Evolutionary conservation across 768 basidiomycete species (phyloP).

Genomic region (Amanita phalloides): DNA sequence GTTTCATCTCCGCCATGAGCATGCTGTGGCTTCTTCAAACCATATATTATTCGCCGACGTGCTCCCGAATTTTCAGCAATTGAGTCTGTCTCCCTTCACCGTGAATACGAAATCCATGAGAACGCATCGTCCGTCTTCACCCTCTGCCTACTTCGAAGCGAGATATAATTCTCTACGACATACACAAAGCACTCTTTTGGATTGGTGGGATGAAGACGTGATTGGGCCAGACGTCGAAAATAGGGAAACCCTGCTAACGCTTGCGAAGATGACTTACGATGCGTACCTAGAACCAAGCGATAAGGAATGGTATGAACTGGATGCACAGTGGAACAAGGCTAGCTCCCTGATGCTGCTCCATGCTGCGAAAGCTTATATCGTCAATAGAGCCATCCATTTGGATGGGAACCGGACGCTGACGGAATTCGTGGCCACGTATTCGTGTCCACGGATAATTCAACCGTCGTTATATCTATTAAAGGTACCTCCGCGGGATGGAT

Average conservation of each 20-base stretch:
- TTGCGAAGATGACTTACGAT: constrained; percentile 84
- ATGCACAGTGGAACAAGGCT: constrained; percentile 14
- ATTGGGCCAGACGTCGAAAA: constrained; percentile 55
- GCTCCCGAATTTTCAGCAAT: constrained; percentile 16
- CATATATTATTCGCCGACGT: constrained; percentile 41
- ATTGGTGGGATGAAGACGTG: constrained; percentile 54
- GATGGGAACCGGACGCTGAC: constrained; percentile 86
- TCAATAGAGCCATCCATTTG: constrained; percentile 58
- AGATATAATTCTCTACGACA: constrained; percentile 22
- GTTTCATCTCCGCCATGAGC: constrained; percentile 48
- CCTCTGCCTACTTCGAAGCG: constrained; percentile 16
- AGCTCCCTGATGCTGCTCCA: neutral
- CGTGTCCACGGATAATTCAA: constrained; percentile 72
- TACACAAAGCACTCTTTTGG: constrained; percentile 19
- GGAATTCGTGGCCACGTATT: constrained; percentile 91
- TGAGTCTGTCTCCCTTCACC: constrained; percentile 15
- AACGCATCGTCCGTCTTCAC: constrained; percentile 33
- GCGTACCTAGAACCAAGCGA: constrained; percentile 46
- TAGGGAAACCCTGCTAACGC: constrained; percentile 51
- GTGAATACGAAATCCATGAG: constrained; percentile 24
- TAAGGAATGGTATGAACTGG: constrained; percentile 58
- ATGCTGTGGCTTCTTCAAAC: constrained; percentile 30
- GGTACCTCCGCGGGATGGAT: constrained; percentile 82
- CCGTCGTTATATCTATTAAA: constrained; percentile 82
- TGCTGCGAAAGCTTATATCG: neutral